A percentile compares a stretch with the other conserved stretches of the same genome.
Conservation (phyloP, 352 stramenopile genomes). For the Blastocystis sp. region DNA sequence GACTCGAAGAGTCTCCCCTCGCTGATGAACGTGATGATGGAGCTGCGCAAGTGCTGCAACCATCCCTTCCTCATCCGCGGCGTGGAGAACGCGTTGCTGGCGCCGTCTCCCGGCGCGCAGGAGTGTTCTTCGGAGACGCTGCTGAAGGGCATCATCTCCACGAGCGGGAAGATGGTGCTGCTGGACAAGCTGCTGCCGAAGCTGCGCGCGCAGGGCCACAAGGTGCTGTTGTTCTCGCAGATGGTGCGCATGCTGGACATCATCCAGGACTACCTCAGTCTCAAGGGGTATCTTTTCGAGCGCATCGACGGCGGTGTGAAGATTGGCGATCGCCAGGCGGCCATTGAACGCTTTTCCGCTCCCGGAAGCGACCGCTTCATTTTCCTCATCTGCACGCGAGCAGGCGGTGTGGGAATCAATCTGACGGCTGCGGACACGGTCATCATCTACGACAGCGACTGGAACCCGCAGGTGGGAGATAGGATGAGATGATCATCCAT, state of each 20-base stretch:
- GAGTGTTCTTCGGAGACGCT: slow-evolving; percentile 75
- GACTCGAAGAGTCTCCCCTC: slow-evolving; percentile 67
- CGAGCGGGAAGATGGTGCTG: slow-evolving; percentile 94
- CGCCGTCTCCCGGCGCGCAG: slow-evolving; percentile 72
- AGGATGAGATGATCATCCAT: slow-evolving; percentile 60
- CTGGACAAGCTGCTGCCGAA: slow-evolving; percentile 76
- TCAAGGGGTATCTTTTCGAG: slow-evolving; percentile 80
- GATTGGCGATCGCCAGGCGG: slow-evolving; percentile 77
- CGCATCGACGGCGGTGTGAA: slow-evolving; percentile 86
- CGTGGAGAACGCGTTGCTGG: slow-evolving; percentile 81
- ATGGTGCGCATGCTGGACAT: slow-evolving; percentile 85
- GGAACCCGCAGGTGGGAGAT: slow-evolving; percentile 87
- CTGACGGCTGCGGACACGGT: slow-evolving; percentile 55
- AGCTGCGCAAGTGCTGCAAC: slow-evolving; percentile 98
- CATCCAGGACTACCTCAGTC: slow-evolving; percentile 62
- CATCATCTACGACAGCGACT: slow-evolving; percentile 73
- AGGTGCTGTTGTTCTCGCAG: slow-evolving; percentile 70
- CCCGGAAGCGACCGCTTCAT: slow-evolving; percentile 75
- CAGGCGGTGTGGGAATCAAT: slow-evolving; percentile 95
- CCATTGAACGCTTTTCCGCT: slow-evolving; percentile 91
- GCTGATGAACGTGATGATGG: slow-evolving; percentile 97
- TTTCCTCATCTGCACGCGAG: slow-evolving; percentile 93
- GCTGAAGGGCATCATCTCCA: too few relatives aligned
- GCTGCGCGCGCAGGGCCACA: slow-evolving; percentile 64
- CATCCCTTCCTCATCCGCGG: slow-evolving; percentile 92